Percentiles rank a stretch among this genome's conserved stretches.
Evolutionary conservation across 2,329 filamentous ascomycete species (phyloP).

Genomic region (Penicillium nordicum): DNA sequence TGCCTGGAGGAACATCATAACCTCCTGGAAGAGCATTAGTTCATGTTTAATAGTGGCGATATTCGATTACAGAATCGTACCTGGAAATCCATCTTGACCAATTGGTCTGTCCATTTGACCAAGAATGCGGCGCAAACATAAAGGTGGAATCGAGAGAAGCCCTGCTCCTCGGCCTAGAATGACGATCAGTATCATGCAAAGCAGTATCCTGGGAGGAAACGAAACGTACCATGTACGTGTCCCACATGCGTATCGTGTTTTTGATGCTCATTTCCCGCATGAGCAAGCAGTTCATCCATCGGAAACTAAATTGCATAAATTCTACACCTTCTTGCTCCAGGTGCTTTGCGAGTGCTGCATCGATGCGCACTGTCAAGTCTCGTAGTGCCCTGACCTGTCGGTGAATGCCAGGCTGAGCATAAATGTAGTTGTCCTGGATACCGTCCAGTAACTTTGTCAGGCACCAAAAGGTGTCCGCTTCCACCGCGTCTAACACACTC

Average conservation of each 20-base stretch:
- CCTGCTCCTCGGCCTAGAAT: constrained; percentile 87
- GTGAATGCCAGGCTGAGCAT: constrained; percentile 94
- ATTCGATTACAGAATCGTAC: constrained; percentile 28
- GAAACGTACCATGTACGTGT: constrained; percentile 81
- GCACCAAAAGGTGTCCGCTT: constrained; percentile 98
- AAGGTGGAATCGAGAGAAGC: constrained; percentile 95
- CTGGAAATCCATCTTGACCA: constrained; percentile 93
- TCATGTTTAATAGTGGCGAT: not conserved
- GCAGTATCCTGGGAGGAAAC: not conserved
- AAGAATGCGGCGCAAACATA: constrained; percentile 98
- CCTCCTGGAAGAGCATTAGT: constrained; percentile 60
- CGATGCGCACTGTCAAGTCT: constrained; percentile 87
- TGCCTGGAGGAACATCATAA: constrained; percentile 99
- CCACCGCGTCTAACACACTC: constrained; percentile 89
- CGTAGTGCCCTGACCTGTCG: constrained; percentile 84
- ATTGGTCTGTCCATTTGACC: constrained; percentile 95
- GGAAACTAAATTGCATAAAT: constrained; percentile 98
- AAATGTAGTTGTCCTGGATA: constrained; percentile 98
- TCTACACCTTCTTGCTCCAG: constrained; percentile 88
- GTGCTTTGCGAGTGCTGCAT: constrained; percentile 78
- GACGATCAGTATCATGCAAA: constrained; percentile 16
- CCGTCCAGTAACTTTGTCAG: constrained; percentile 96
- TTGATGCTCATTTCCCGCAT: constrained; percentile 97
- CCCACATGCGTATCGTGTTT: constrained; percentile 99
- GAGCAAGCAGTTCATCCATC: constrained; percentile 99